These are phyloP conservation scores for Pichia sp. DNA, from an alignment of 1,139 yeast species.

Conservation along the genomic window DNA sequence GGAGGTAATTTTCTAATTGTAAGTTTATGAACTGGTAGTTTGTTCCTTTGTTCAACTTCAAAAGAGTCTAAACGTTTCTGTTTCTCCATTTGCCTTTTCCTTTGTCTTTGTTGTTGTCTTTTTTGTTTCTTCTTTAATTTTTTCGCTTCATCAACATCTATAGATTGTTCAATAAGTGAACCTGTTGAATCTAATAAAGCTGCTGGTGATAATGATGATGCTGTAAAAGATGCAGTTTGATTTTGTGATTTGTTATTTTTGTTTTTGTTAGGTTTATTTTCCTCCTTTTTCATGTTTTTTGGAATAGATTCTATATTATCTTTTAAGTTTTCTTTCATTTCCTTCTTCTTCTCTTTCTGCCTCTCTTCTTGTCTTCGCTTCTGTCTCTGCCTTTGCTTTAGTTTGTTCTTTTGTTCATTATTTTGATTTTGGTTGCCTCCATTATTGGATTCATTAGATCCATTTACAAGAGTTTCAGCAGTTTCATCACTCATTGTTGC, in stretches of 20 bases:
- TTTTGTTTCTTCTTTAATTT: constrained; percentile 1
- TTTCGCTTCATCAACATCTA: neutral
- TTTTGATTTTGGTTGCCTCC: neutral
- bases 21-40: constrained; percentile 21
- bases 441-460: neutral
- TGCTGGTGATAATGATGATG: neutral
- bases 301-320: neutral
- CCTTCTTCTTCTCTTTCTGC: neutral
- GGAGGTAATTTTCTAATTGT: constrained; percentile 37
- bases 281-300: neutral
- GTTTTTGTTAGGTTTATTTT: neutral
- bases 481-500: neutral
- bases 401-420: neutral
- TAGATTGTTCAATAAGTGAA: neutral
- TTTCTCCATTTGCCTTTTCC: neutral
- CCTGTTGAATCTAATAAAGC: too few species aligned
- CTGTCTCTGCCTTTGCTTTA: constrained; percentile 3
- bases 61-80: neutral
- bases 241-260: neutral
- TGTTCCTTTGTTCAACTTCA: neutral
- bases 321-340: neutral
- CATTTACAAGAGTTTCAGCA: neutral
- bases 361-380: neutral
- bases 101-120: constrained; percentile 3
- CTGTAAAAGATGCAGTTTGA: neutral